Percentiles rank a stretch among this genome's conserved stretches.
phyloP scores from a whole-genome alignment of 306 rosid species.

The Dryas octopetala region DNA sequence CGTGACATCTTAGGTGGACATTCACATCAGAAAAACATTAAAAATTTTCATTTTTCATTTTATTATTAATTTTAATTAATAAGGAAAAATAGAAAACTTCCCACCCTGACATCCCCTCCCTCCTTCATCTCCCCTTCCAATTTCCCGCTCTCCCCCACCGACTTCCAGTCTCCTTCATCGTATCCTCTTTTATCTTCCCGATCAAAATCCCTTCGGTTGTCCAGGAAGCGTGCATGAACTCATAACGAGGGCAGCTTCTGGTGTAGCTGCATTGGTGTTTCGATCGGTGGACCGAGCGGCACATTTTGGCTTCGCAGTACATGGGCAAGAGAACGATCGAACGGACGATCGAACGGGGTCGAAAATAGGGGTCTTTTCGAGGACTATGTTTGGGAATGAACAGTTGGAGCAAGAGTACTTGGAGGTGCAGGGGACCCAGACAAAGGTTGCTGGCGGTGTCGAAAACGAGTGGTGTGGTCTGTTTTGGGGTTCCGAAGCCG shows the following conservation, averaged over 20 bases:
- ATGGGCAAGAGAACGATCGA: too few species aligned
- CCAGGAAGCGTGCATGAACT: neutral
- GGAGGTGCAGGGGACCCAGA: conserved; percentile 11
- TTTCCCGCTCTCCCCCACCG: too few species aligned
- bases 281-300: neutral
- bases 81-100: too few species aligned
- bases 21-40: too few species aligned
- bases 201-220: neutral
- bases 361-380: neutral
- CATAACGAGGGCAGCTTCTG: neutral
- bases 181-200: neutral
- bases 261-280: too few species aligned
- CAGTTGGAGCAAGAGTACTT: neutral
- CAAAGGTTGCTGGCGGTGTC: neutral
- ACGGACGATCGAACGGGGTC: neutral
- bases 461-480: neutral
- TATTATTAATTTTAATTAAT: too few species aligned
- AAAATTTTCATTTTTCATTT: too few species aligned
- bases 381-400: neutral
- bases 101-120: too few species aligned
- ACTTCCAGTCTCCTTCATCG: neutral
- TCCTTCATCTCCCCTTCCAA: too few species aligned
- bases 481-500: conserved; percentile 11
- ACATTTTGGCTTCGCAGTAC: neutral
- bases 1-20: too few species aligned